A percentile compares a stretch with the other conserved stretches of the same genome.
phyloP scores from a whole-genome alignment of 176 grass and related monocot species.

The Phoenix roebelenii region DNA sequence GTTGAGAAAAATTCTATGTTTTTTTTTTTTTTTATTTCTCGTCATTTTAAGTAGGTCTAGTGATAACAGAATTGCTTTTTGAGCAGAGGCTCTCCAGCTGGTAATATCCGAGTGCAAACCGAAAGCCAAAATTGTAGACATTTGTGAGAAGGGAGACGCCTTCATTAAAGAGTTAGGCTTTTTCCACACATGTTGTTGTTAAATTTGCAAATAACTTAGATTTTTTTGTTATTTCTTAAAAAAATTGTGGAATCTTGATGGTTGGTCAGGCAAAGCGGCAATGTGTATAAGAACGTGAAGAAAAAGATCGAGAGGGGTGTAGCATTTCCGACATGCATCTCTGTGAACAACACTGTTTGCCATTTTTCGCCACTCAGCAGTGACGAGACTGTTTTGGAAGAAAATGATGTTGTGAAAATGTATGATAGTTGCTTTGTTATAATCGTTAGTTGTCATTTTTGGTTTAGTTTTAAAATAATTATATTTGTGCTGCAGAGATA shows the following conservation, averaged over 20 bases:
- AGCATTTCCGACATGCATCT: slow-evolving; percentile 92
- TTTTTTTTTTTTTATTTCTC: not conserved
- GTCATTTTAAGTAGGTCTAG: not conserved
- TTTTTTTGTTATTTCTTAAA: not conserved
- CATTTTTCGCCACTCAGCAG: slow-evolving; percentile 86
- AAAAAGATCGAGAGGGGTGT: slow-evolving; percentile 96
- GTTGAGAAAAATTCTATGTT: not conserved
- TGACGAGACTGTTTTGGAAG: slow-evolving; percentile 69
- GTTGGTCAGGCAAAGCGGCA: slow-evolving; percentile 62
- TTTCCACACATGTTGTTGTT: not conserved
- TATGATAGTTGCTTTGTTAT: slow-evolving; percentile 23
- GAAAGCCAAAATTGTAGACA: slow-evolving; percentile 86
- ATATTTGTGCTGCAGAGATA: slow-evolving; percentile 49
- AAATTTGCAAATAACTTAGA: slow-evolving; percentile 21
- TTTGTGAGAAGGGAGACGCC: slow-evolving; percentile 81
- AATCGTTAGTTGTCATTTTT: not conserved
- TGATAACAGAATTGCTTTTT: not conserved
- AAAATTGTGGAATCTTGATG: not conserved
- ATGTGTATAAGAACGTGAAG: slow-evolving; percentile 89
- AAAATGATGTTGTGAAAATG: slow-evolving; percentile 98
- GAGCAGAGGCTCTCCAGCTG: slow-evolving; percentile 77
- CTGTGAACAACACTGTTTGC: slow-evolving; percentile 85
- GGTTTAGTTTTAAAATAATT: not conserved
- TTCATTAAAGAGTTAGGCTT: slow-evolving; percentile 77
- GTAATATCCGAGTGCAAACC: slow-evolving; percentile 73